These are phyloP conservation scores for Leccinum fuscescens DNA, from an alignment of 1,284 basidiomycete species.

Conservation along the genomic window DNA sequence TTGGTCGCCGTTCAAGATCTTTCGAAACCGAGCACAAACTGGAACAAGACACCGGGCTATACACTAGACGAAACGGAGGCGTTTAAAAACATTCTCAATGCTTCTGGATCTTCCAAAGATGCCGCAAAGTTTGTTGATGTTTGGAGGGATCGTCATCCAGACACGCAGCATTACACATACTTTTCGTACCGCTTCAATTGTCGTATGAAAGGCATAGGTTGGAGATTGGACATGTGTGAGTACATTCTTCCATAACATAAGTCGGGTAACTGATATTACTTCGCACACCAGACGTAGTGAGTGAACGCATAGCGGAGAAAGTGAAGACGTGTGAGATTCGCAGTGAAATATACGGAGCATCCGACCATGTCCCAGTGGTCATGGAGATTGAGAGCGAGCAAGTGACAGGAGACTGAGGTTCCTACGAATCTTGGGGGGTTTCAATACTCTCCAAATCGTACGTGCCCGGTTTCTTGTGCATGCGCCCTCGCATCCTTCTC, in stretches of 20 bases:
- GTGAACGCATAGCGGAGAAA: slow-evolving; percentile 59
- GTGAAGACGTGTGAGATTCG: slow-evolving; percentile 80
- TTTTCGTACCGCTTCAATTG: slow-evolving; percentile 85
- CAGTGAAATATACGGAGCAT: slow-evolving; percentile 81
- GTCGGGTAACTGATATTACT: neutral
- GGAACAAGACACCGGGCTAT: slow-evolving; percentile 80
- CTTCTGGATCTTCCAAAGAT: slow-evolving; percentile 36
- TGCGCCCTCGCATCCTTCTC: slow-evolving; percentile 90
- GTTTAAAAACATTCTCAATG: slow-evolving; percentile 61
- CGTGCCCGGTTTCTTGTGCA: slow-evolving; percentile 84
- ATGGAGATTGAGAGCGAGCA: slow-evolving; percentile 56
- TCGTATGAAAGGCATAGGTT: slow-evolving; percentile 78
- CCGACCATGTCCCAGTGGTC: slow-evolving; percentile 81
- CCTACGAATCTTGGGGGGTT: slow-evolving; percentile 7
- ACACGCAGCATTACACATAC: slow-evolving; percentile 74
- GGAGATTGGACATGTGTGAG: slow-evolving; percentile 86
- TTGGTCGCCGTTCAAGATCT: slow-evolving; percentile 46
- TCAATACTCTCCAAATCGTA: slow-evolving; percentile 86
- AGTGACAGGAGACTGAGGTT: slow-evolving; percentile 26
- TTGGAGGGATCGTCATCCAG: slow-evolving; percentile 78
- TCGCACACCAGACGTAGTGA: slow-evolving; percentile 58
- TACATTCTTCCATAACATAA: slow-evolving; percentile 11
- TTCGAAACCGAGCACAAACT: slow-evolving; percentile 55
- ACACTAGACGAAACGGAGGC: slow-evolving; percentile 76
- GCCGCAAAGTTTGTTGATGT: slow-evolving; percentile 69